Conservation (phyloP, 495 filamentous ascomycete genomes). For the Tuber aestivum region DNA sequence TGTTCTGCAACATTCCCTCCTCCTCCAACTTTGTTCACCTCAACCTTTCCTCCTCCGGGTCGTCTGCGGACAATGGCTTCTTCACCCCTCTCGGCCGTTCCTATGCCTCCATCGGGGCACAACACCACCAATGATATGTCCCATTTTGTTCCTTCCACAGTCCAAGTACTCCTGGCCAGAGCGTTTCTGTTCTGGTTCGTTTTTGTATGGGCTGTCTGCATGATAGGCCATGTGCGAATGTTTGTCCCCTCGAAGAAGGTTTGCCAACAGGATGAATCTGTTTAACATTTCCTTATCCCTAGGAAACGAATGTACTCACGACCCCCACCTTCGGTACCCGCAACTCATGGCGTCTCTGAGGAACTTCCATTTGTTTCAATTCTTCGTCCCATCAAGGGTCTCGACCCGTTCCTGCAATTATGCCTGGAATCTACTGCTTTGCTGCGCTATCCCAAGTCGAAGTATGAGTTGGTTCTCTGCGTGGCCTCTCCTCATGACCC, state of each 20-base stretch:
- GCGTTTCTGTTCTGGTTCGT: constrained; percentile 57
- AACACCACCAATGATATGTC: background rate
- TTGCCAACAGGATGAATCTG: background rate
- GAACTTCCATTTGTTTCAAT: constrained; percentile 75
- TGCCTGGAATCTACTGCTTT: constrained; percentile 87
- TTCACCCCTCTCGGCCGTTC: background rate
- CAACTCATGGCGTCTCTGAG: constrained; percentile 26
- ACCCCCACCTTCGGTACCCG: constrained; percentile 19
- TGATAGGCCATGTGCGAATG: constrained; percentile 58
- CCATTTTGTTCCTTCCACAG: background rate
- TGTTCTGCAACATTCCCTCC: background rate
- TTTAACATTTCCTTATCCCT: background rate
- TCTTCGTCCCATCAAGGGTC: constrained; percentile 87
- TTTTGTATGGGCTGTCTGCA: constrained; percentile 52
- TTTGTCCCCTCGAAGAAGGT: constrained; percentile 41
- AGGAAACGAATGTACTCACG: constrained; percentile 23
- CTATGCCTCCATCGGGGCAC: background rate
- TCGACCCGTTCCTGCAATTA: constrained; percentile 84
- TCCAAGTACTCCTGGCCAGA: constrained; percentile 19
- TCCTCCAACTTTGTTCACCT: background rate
- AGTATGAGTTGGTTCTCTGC: constrained; percentile 77
- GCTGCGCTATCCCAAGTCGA: constrained; percentile 70
- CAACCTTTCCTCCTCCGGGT: background rate
- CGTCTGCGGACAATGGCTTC: background rate
- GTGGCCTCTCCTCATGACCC: constrained; percentile 72